These are phyloP conservation scores for Yamadazyma sp. DNA, from an alignment of 1,139 yeast species.

Conservation along the genomic window DNA sequence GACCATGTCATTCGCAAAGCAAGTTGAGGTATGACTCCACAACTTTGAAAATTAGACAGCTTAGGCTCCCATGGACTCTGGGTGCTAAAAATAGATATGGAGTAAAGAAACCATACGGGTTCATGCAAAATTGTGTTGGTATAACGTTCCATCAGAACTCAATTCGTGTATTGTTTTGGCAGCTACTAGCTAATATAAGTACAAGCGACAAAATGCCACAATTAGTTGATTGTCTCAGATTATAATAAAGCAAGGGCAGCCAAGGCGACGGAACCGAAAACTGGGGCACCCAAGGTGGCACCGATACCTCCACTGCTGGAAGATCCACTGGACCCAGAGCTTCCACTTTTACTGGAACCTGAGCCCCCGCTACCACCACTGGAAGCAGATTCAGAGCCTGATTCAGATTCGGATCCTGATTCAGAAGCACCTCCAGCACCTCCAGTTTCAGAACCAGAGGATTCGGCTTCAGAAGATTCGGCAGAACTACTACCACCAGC, in stretches of 20 bases:
- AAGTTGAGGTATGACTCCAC: too few species aligned
- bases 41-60: too few species aligned
- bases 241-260: slow-evolving; percentile 47
- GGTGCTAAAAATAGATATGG: too few species aligned
- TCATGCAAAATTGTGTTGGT: too few species aligned
- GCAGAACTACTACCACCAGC: not conserved
- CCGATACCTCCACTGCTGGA: slow-evolving; percentile 18
- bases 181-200: not conserved
- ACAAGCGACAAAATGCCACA: not conserved
- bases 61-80: too few species aligned
- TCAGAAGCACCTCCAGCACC: not conserved
- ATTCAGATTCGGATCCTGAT: not conserved
- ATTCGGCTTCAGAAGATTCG: not conserved
- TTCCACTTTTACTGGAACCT: slow-evolving; percentile 8
- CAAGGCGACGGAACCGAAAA: slow-evolving; percentile 45
- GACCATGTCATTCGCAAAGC: too few species aligned
- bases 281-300: slow-evolving; percentile 17
- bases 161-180: not conserved
- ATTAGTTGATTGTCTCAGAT: slow-evolving; percentile 7
- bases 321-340: slow-evolving; percentile 4
- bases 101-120: too few species aligned
- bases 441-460: not conserved
- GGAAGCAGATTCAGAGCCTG: not conserved
- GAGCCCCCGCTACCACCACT: slow-evolving; percentile 6
- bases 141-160: not conserved